A percentile compares a stretch with the other conserved stretches of the same genome.
phyloP scores from a whole-genome alignment of 768 basidiomycete genomes.

The Amanita molliuscula region DNA sequence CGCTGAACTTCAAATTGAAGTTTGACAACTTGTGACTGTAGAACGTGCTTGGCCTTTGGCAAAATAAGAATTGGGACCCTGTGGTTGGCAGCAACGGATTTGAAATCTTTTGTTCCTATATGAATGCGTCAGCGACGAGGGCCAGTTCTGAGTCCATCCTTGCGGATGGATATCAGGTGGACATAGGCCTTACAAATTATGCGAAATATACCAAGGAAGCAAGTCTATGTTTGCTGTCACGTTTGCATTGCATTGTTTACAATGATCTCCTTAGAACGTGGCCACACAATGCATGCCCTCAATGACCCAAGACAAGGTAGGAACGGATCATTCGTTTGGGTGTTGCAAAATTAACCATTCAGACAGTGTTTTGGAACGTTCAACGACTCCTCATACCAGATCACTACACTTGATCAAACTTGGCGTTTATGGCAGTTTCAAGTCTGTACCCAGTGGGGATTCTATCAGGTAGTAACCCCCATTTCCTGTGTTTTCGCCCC shows the following conservation, averaged over 20 bases:
- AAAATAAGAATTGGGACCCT: constrained; percentile 83
- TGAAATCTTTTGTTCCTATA: constrained; percentile 54
- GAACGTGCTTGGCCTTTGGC: constrained; percentile 65
- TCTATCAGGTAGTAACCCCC: constrained; percentile 51
- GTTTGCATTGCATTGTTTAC: not conserved
- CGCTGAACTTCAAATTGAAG: not conserved
- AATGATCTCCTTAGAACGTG: constrained; percentile 1
- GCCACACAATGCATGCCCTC: not conserved
- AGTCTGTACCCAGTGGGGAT: constrained; percentile 95
- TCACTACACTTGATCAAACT: constrained; percentile 50
- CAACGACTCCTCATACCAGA: constrained; percentile 54
- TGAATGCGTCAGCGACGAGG: constrained; percentile 37
- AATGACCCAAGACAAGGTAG: constrained; percentile 38
- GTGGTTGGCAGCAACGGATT: constrained; percentile 49
- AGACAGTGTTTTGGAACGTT: constrained; percentile 80
- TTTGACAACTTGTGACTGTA: constrained; percentile 15
- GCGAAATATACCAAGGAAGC: constrained; percentile 70
- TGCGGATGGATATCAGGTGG: constrained; percentile 36
- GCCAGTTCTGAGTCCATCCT: constrained; percentile 25
- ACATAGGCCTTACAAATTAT: constrained; percentile 60
- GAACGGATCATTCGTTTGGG: constrained; percentile 1
- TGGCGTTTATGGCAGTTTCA: constrained; percentile 91
- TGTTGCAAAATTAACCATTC: not conserved
- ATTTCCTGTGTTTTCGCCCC: not conserved
- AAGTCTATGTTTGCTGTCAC: constrained; percentile 6